These are phyloP conservation scores for Pseudogymnoascus sp. DNA, from an alignment of 2,329 filamentous ascomycete species.

Conservation along the genomic window DNA sequence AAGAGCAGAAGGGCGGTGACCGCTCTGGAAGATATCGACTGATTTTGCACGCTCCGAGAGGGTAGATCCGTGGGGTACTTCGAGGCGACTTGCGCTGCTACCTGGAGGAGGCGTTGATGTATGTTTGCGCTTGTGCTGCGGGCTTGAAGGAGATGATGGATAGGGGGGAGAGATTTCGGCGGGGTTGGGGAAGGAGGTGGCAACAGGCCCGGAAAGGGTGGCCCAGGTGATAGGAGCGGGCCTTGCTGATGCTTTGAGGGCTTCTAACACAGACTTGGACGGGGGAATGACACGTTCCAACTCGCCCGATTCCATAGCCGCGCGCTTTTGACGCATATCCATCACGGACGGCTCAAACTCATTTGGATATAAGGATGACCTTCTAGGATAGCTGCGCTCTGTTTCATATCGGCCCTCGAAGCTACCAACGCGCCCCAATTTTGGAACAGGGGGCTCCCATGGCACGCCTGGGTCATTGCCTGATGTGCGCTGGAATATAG, in stretches of 20 bases:
- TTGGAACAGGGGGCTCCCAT: not conserved
- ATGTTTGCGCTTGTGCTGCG: not conserved
- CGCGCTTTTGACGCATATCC: not conserved
- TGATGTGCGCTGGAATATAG: not conserved
- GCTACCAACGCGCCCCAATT: not conserved
- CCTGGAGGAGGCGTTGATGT: not conserved
- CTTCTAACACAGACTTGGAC: not conserved
- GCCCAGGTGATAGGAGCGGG: not conserved
- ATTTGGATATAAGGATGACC: not conserved
- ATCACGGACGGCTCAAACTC: not conserved
- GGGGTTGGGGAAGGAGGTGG: not conserved
- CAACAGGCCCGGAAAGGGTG: not conserved
- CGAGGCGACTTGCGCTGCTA: not conserved
- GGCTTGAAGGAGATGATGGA: not conserved
- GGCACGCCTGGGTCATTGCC: not conserved
- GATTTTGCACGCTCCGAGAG: not conserved
- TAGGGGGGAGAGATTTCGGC: not conserved
- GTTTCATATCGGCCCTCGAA: not conserved
- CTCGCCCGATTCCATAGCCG: not conserved
- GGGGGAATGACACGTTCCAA: not conserved
- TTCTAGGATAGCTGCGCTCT: not conserved
- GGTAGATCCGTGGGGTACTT: not conserved
- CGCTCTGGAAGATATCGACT: too few relatives aligned
- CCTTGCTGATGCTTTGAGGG: not conserved
- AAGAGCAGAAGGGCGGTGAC: not conserved